Conservation (phyloP, 495 filamentous ascomycete genomes). For the Penicillium pulvis region DNA sequence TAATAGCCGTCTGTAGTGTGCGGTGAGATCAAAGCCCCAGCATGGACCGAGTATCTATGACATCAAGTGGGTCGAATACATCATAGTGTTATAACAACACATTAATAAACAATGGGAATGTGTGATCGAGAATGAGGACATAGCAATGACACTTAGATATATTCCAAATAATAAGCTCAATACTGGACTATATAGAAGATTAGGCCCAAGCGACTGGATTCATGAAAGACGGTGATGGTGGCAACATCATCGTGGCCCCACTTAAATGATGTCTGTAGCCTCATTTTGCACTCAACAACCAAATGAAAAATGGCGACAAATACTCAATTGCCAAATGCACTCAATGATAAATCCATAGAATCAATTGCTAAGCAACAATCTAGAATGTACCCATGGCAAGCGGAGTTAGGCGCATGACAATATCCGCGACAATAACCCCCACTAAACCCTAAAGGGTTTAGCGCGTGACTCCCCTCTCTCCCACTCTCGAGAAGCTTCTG, state of each 20-base stretch:
- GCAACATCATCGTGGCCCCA: background rate
- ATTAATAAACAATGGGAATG: background rate
- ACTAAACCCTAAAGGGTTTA: constrained; percentile 30
- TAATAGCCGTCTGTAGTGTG: background rate
- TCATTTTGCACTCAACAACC: background rate
- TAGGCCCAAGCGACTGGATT: background rate
- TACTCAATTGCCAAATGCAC: background rate
- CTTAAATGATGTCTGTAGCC: background rate
- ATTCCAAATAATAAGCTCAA: background rate
- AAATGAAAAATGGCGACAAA: background rate
- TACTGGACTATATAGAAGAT: background rate
- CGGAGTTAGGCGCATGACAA: constrained; percentile 1
- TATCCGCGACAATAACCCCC: constrained; percentile 2
- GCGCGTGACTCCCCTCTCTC: constrained; percentile 34
- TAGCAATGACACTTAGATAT: too few relatives aligned
- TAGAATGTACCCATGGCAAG: background rate
- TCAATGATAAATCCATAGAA: background rate
- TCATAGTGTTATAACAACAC: background rate
- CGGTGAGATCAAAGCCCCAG: constrained; percentile 2
- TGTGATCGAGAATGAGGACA: background rate
- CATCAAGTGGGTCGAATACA: constrained; percentile 26
- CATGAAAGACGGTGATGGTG: background rate
- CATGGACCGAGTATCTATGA: constrained; percentile 10
- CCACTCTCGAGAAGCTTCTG: constrained; percentile 50
- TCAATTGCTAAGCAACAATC: background rate